These are phyloP conservation scores for Ceratonia siliqua DNA, from an alignment of 306 rosid species.

Conservation along the genomic window DNA sequence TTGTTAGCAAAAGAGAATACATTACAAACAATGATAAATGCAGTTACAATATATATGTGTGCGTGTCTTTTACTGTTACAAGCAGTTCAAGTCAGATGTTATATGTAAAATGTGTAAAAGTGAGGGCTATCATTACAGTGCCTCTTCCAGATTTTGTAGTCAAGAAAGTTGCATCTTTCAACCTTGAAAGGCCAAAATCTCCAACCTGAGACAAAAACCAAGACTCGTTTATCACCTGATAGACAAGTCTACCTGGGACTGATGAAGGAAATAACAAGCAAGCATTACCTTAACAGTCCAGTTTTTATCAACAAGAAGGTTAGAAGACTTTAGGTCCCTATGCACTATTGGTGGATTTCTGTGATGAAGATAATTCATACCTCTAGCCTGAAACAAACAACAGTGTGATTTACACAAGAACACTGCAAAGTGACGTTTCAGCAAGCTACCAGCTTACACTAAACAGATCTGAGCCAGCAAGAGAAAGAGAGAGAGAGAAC, in stretches of 20 bases:
- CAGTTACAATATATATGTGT: not conserved
- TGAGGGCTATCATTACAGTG: conserved; percentile 54
- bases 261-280: not conserved
- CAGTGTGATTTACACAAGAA: conserved; percentile 4
- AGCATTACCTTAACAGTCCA: conserved; percentile 76
- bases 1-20: conserved; percentile 19
- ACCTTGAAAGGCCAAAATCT: conserved; percentile 76
- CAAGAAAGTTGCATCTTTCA: conserved; percentile 66
- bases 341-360: conserved; percentile 84
- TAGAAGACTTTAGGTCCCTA: conserved; percentile 80
- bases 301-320: conserved; percentile 74
- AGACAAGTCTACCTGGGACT: conserved; percentile 13
- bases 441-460: conserved; percentile 8
- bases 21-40: not conserved
- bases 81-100: not conserved
- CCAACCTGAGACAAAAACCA: conserved; percentile 55
- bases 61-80: not conserved
- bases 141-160: conserved; percentile 73
- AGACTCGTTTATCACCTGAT: conserved; percentile 17
- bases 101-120: not conserved
- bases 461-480: not conserved
- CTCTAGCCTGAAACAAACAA: conserved; percentile 63
- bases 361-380: conserved; percentile 79
- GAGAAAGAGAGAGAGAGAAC: conserved; percentile 40
- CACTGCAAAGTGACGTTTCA: conserved; percentile 6